phyloP scores from a whole-genome alignment of 345 rosid species.

The Boechera divaricarpa region DNA sequence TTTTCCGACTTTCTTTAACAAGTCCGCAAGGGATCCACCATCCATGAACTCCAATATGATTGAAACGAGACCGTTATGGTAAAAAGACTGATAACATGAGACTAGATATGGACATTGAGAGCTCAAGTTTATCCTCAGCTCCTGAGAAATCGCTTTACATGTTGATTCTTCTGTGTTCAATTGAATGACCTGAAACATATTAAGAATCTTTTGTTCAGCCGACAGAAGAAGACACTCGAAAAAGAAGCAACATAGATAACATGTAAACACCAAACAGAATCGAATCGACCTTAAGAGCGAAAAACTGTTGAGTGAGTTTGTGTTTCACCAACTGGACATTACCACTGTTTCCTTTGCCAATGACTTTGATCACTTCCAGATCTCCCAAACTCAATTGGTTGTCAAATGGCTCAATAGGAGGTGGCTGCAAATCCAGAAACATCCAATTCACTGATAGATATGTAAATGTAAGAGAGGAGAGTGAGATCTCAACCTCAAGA shows the following conservation, averaged over 20 bases:
- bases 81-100: conserved; percentile 83
- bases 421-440: conserved; percentile 55
- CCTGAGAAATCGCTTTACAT: conserved; percentile 70
- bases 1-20: conserved; percentile 67
- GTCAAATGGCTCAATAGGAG: conserved; percentile 70
- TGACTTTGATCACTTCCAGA: conserved; percentile 77
- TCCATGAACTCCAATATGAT: conserved; percentile 90
- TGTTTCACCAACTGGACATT: conserved; percentile 93
- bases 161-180: conserved; percentile 75
- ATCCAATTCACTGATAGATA: neutral
- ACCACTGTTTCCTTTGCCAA: conserved; percentile 95
- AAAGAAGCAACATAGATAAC: neutral
- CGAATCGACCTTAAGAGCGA: conserved; percentile 78
- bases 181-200: conserved; percentile 59
- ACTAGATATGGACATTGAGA: conserved; percentile 84
- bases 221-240: neutral
- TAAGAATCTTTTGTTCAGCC: neutral
- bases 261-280: neutral
- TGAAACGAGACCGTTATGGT: conserved; percentile 77
- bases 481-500: conserved; percentile 20
- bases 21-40: conserved; percentile 82
- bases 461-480: conserved; percentile 7
- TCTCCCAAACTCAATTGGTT: conserved; percentile 75
- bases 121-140: conserved; percentile 76
- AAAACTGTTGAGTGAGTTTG: conserved; percentile 88